These are phyloP conservation scores for Pseudogymnoascus destructans DNA, from an alignment of 2,329 filamentous ascomycete genomes.

Conservation along the genomic window DNA sequence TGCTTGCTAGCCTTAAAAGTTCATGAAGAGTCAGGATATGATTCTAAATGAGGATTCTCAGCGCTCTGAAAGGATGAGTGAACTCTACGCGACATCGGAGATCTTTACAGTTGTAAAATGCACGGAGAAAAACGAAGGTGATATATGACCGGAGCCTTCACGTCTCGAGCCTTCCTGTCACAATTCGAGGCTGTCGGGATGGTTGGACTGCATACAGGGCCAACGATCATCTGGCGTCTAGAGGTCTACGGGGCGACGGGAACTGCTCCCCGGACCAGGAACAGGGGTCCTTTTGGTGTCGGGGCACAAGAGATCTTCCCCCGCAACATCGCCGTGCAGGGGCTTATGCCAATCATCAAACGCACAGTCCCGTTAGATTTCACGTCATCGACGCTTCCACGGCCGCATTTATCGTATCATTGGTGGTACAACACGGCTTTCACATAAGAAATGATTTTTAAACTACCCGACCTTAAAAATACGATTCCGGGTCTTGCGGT, in stretches of 20 bases:
- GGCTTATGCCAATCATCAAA: not conserved
- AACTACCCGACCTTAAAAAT: not conserved
- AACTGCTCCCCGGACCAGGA: not conserved
- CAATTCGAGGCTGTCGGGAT: not conserved
- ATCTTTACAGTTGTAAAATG: not conserved
- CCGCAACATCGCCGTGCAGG: not conserved
- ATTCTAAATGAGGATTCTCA: not conserved
- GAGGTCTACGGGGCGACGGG: not conserved
- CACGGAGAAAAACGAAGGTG: not conserved
- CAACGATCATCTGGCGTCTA: not conserved
- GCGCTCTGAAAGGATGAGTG: not conserved
- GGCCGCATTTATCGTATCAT: not conserved
- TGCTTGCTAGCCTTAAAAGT: not conserved
- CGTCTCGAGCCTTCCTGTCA: not conserved
- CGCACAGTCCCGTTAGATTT: not conserved
- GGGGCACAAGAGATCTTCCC: not conserved
- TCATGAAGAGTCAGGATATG: not conserved
- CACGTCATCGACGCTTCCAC: slow-evolving; percentile 2
- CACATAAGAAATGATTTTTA: not conserved
- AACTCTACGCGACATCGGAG: not conserved
- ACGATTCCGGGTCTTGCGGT: not conserved
- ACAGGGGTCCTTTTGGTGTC: not conserved
- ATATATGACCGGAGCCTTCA: not conserved
- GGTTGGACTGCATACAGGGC: slow-evolving; percentile 5
- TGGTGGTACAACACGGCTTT: not conserved